Percentiles rank a stretch among this genome's conserved stretches.
Evolutionary conservation across 1,139 yeast genomes (phyloP).

Genomic region (Zygoascus hellenicus): DNA sequence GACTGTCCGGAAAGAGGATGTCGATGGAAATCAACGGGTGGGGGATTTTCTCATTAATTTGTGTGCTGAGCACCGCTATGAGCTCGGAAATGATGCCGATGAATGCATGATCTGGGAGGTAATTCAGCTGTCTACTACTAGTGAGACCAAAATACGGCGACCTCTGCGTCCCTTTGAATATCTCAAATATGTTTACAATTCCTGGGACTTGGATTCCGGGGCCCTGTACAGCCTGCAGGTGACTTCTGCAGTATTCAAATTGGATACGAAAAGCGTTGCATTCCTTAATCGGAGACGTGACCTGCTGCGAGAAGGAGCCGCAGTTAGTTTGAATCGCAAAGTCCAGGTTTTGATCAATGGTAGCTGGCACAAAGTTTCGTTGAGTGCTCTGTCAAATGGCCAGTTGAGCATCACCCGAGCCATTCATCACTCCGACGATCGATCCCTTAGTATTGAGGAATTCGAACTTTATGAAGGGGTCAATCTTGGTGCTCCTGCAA

Average conservation of each 20-base stretch:
- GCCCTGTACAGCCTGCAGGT: conserved; percentile 17
- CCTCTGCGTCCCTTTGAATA: conserved; percentile 27
- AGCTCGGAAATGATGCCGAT: conserved; percentile 20
- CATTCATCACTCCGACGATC: conserved; percentile 2
- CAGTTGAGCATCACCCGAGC: conserved; percentile 1
- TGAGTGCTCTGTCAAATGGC: conserved; percentile 1
- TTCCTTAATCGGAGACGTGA: conserved; percentile 32
- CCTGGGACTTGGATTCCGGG: conserved; percentile 20
- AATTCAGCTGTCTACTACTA: conserved; percentile 5
- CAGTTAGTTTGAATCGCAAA: conserved; percentile 4
- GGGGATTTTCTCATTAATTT: conserved; percentile 2
- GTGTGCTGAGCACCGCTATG: conserved; percentile 27
- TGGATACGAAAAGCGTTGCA: conserved; percentile 29
- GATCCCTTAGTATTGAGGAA: conserved; percentile 17
- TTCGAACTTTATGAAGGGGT: conserved; percentile 25
- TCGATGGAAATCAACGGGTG: not conserved
- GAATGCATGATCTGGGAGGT: conserved; percentile 28
- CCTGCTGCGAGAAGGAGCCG: conserved; percentile 22
- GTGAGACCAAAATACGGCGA: conserved; percentile 19
- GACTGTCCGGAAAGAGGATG: conserved; percentile 6
- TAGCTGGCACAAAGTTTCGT: conserved; percentile 4
- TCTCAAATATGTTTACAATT: conserved; percentile 20
- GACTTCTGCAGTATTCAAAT: conserved; percentile 22
- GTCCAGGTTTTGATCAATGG: conserved; percentile 4
- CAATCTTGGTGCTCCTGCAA: conserved; percentile 19